These are phyloP conservation scores for Grosmannia serpens DNA, from an alignment of 2,329 filamentous ascomycete genomes.

Conservation along the genomic window DNA sequence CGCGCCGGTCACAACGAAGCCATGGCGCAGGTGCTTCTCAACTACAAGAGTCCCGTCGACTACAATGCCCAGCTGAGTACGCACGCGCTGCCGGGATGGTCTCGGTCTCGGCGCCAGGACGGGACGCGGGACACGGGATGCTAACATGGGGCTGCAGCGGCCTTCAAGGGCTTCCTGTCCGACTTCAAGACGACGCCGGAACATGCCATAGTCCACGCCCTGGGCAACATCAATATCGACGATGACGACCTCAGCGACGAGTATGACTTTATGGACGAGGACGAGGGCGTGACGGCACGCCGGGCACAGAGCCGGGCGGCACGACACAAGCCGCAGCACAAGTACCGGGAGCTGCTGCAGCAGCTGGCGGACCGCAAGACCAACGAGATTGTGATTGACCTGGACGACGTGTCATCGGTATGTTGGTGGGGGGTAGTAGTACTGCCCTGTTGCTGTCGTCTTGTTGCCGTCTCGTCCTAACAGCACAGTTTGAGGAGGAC, in stretches of 20 bases:
- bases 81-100: constrained; percentile 18
- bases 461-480: background rate
- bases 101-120: background rate
- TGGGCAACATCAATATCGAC: constrained; percentile 76
- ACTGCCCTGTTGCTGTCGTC: background rate
- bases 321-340: constrained; percentile 53
- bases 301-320: constrained; percentile 37
- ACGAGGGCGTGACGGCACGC: constrained; percentile 46
- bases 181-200: constrained; percentile 74
- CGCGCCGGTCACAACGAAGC: constrained; percentile 12
- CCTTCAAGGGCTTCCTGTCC: constrained; percentile 78
- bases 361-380: constrained; percentile 70
- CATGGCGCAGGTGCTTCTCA: constrained; percentile 67
- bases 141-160: constrained; percentile 33
- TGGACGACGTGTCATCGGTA: constrained; percentile 76
- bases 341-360: constrained; percentile 83
- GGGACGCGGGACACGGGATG: background rate
- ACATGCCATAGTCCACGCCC: constrained; percentile 64
- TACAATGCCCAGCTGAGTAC: constrained; percentile 78
- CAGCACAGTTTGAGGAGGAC: constrained; percentile 58
- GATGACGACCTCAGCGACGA: constrained; percentile 81
- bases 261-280: constrained; percentile 85
- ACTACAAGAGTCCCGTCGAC: constrained; percentile 67
- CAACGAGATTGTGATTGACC: constrained; percentile 71
- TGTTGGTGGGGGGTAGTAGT: constrained; percentile 16